Conservation (phyloP, 202 grass and related monocot genomes). For the Tripidium arundinaceum region DNA sequence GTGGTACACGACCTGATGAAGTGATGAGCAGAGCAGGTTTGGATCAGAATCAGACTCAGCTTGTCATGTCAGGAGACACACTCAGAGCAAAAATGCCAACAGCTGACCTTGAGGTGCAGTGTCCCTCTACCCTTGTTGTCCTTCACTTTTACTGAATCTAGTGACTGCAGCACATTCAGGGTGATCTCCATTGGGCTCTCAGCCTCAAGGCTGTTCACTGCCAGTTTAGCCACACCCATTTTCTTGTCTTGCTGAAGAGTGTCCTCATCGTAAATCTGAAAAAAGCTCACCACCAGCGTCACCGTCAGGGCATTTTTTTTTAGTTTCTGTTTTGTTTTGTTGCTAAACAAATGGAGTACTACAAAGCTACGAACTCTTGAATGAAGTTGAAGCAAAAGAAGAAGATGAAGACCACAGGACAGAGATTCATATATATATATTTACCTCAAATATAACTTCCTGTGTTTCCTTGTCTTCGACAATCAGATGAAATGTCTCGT, state of each 20-base stretch:
- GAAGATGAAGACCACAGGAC: background rate
- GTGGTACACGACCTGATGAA: background rate
- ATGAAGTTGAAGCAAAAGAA: background rate
- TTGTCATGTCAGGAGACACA: no score
- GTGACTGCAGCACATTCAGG: background rate
- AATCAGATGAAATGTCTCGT: constrained; percentile 78
- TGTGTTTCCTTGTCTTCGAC: constrained; percentile 98
- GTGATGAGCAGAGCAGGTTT: no score
- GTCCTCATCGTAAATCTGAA: background rate
- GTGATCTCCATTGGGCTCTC: background rate
- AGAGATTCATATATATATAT: background rate
- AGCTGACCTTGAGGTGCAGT: background rate
- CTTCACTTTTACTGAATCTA: background rate
- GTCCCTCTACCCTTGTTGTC: background rate
- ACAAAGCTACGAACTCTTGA: background rate
- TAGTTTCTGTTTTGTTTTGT: background rate
- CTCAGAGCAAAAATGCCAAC: no score
- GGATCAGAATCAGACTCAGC: background rate
- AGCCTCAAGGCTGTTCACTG: background rate
- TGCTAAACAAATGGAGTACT: background rate
- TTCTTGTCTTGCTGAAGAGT: background rate
- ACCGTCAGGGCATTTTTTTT: background rate
- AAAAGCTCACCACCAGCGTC: background rate
- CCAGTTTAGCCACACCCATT: background rate
- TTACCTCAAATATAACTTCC: constrained; percentile 80